Conservation (phyloP, 2,329 filamentous ascomycete species). For the Pseudohalonectria lignicola region DNA sequence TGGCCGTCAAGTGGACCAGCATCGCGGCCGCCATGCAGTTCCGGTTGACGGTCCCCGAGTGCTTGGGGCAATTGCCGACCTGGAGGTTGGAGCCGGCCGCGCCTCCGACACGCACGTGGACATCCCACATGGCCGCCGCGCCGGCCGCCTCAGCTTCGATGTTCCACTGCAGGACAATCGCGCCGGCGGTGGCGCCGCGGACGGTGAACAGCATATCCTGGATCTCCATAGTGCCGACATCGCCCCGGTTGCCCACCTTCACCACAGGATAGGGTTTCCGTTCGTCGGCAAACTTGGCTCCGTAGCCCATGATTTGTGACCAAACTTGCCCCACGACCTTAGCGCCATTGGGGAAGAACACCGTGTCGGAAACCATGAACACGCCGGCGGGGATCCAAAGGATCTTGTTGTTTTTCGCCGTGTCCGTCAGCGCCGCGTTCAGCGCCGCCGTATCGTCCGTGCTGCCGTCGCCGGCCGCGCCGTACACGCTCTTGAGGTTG, state of each 20-base stretch:
- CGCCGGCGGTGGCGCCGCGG: conserved; percentile 53
- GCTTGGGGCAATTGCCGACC: conserved; percentile 44
- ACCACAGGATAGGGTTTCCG: conserved; percentile 54
- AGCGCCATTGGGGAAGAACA: conserved; percentile 45
- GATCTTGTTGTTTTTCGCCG: too few species aligned
- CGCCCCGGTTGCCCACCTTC: conserved; percentile 50
- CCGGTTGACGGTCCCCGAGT: conserved; percentile 31
- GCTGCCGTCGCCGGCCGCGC: conserved; percentile 59
- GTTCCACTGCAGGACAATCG: conserved; percentile 64
- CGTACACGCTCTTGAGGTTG: conserved; percentile 56
- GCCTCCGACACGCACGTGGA: conserved; percentile 62
- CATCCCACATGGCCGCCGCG: conserved; percentile 48
- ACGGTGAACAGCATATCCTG: conserved; percentile 57
- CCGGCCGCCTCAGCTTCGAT: conserved; percentile 39
- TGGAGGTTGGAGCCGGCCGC: conserved; percentile 54
- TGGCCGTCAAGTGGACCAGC: conserved; percentile 29
- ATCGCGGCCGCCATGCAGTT: conserved; percentile 45
- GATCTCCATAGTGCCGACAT: conserved; percentile 56
- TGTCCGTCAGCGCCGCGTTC: conserved; percentile 34
- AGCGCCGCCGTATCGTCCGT: conserved; percentile 66
- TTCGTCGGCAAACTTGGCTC: conserved; percentile 45
- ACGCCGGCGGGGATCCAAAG: conserved; percentile 16
- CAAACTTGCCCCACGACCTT: conserved; percentile 62
- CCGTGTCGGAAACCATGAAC: conserved; percentile 11
- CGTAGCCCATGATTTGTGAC: conserved; percentile 39